Base-by-base conservation (phyloP, 1,284 basidiomycete genomes). In the Singerocomus rubriflavus region DNA sequence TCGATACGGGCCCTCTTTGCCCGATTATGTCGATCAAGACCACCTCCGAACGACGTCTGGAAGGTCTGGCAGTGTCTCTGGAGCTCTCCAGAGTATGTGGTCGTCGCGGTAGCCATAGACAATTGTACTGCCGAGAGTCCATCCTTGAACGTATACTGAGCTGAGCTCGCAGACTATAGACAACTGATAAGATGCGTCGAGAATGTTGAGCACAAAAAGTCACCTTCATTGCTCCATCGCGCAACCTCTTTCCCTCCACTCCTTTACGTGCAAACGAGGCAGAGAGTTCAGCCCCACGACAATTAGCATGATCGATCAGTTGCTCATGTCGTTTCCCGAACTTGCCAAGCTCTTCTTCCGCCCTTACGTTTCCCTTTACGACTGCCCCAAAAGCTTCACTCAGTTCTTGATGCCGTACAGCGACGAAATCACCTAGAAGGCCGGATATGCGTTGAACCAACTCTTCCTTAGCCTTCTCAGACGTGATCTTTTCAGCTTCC, bases 371-470 rank as follows among this genome's bases (percentile, higher is more conserved):
- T 41, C 75, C 81, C 21, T 73, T 69, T 50, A 80, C 76, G 32
- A 90, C 71, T 27, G 71, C 66, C 1, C 70, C 71, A 44, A 92
- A 74, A 1, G 82, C 79, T 12, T 81, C 77, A 17, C 77, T 74
- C 39, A 94, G 71, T n/a, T 81, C 80, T 16, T 77, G 73, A 60
- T 93, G 86, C 31, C 89, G 81, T 41, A 84, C 76, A 26, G 79
- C 71, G 11, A 84, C 78, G 65, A 88, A 93, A 16, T 82, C 84
- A 17, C 79, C 79, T 3, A 96, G 71, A 54, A 93, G 73, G 6
- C 73, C 73, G 0, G 88, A 85, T 50, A 96, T 77, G 33, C 84
- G 83, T 41, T 84, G 77, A 36, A 92, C 70, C 6, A 96, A 69
- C 41, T 88, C 84, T 34, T 85, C 82, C 56, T 84, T 86, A 2